Conservation (phyloP, 192 early-diverging fungal species). For the Dissophora globulifera region DNA sequence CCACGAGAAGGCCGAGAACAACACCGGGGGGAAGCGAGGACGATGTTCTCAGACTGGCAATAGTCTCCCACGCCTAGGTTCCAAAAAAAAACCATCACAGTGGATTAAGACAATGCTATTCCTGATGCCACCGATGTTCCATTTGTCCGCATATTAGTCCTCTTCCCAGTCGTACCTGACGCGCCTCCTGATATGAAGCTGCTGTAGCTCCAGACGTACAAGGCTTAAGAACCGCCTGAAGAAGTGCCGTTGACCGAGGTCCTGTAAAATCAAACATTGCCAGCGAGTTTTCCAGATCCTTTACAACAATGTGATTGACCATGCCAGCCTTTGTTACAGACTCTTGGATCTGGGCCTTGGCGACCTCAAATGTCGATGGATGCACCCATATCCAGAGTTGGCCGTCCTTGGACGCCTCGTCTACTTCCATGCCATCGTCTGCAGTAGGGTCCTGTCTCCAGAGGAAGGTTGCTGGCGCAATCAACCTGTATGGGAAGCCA, state of each 20-base stretch:
- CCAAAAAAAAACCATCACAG: background rate
- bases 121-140: no score
- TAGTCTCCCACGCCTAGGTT: conserved; percentile 57
- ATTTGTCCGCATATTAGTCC: no score
- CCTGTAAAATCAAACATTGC: conserved; percentile 90
- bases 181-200: conserved; percentile 39
- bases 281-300: conserved; percentile 68
- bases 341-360: conserved; percentile 42
- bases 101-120: background rate
- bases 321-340: conserved; percentile 20
- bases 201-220: conserved; percentile 18
- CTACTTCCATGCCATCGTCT: conserved; percentile 3
- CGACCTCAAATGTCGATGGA: conserved; percentile 68
- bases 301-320: conserved; percentile 13
- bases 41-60: conserved; percentile 68
- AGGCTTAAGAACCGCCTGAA: conserved; percentile 71
- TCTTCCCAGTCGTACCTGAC: conserved; percentile 40
- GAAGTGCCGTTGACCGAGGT: conserved; percentile 79
- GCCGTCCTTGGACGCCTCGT: conserved; percentile 37
- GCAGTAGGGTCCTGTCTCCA: conserved; percentile 68
- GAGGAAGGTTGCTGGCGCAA: conserved; percentile 80
- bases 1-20: conserved; percentile 79
- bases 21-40: conserved; percentile 82
- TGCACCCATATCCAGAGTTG: conserved; percentile 87
- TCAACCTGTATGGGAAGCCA: conserved; percentile 66